Conservation (phyloP, 2,329 filamentous ascomycete genomes). For the Fusarium bactridioides region DNA sequence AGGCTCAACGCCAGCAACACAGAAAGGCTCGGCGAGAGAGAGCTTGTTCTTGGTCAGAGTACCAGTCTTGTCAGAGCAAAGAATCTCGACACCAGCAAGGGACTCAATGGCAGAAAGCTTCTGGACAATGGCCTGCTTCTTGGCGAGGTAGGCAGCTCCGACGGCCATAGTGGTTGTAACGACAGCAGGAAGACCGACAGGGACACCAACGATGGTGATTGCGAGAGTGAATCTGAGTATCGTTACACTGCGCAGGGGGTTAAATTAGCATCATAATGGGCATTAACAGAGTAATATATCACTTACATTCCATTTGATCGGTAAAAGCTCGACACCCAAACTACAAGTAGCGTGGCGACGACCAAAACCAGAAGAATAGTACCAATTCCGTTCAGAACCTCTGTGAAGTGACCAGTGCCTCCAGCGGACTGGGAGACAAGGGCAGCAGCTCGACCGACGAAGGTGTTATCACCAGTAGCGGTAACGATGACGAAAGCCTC, state of each 20-base stretch:
- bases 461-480: conserved; percentile 87
- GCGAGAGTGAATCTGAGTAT: conserved; percentile 88
- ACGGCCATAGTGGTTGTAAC: conserved; percentile 96
- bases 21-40: conserved; percentile 84
- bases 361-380: conserved; percentile 45
- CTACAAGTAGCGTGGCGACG: conserved; percentile 79
- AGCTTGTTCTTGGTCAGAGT: conserved; percentile 95
- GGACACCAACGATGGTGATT: conserved; percentile 91
- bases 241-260: too few relatives aligned
- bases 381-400: conserved; percentile 82
- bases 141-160: conserved; percentile 88
- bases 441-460: conserved; percentile 87
- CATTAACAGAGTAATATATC: too few relatives aligned
- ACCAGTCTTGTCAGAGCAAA: conserved; percentile 94
- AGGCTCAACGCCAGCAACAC: conserved; percentile 80
- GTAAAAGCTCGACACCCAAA: conserved; percentile 90
- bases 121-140: conserved; percentile 93
- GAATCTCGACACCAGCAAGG: conserved; percentile 89
- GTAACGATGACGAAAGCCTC: conserved; percentile 85
- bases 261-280: too few relatives aligned
- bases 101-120: conserved; percentile 93
- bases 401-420: conserved; percentile 86
- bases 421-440: conserved; percentile 79
- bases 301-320: conserved; percentile 79
- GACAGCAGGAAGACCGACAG: conserved; percentile 91